Conservation (phyloP, 2,329 filamentous ascomycete species). For the Cladosporium austrohemisphaericum region DNA sequence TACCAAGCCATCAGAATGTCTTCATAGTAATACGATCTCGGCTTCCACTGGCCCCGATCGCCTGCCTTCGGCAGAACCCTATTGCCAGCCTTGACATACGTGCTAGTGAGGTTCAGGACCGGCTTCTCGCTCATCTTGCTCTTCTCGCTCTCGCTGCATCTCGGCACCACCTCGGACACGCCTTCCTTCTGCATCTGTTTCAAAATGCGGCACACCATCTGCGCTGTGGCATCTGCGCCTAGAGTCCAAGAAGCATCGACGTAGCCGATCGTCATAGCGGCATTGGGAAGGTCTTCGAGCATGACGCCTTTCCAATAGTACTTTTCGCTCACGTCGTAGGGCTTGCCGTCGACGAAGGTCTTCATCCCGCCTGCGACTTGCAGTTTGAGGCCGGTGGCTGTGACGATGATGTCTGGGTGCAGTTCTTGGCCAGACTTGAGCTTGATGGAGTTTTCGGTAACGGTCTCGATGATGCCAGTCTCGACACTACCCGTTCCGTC, state of each 20-base stretch:
- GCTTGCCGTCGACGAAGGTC: slow-evolving; percentile 50
- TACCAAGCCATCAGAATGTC: slow-evolving; percentile 43
- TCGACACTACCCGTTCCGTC: slow-evolving; percentile 51
- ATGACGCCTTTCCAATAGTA: slow-evolving; percentile 61
- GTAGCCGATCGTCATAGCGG: slow-evolving; percentile 58
- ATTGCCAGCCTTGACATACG: slow-evolving; percentile 47
- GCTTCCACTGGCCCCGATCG: slow-evolving; percentile 41
- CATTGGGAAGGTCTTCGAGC: slow-evolving; percentile 61
- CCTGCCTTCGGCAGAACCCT: slow-evolving; percentile 48
- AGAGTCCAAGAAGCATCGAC: slow-evolving; percentile 60
- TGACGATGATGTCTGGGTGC: slow-evolving; percentile 60
- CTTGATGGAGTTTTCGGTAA: slow-evolving; percentile 48
- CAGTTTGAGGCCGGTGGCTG: slow-evolving; percentile 60
- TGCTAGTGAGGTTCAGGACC: slow-evolving; percentile 47
- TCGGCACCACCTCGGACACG: slow-evolving; percentile 44
- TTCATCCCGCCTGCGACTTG: slow-evolving; percentile 49
- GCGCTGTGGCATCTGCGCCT: slow-evolving; percentile 53
- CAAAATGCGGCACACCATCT: slow-evolving; percentile 50
- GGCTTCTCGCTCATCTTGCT: slow-evolving; percentile 38
- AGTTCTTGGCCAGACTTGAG: slow-evolving; percentile 43
- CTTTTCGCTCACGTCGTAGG: slow-evolving; percentile 45
- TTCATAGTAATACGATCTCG: slow-evolving; percentile 42
- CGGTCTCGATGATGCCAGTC: slow-evolving; percentile 52
- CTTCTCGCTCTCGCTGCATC: slow-evolving; percentile 35
- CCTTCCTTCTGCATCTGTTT: slow-evolving; percentile 48